These are phyloP conservation scores for Fraxinus latifolia DNA, from an alignment of 305 asterid genomes.

Conservation along the genomic window DNA sequence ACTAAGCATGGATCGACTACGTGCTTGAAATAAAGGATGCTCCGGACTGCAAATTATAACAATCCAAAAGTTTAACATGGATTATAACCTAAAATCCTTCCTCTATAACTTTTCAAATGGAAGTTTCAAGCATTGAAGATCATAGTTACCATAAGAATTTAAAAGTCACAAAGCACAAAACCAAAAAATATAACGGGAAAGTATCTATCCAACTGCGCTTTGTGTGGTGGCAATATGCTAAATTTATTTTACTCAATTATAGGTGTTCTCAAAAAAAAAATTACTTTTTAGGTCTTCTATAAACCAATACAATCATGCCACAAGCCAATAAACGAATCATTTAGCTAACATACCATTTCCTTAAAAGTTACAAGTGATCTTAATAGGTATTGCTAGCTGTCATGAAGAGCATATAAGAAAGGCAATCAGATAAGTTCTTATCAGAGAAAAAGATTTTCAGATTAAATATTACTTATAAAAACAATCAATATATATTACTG, in stretches of 20 bases:
- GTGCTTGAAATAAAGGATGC: slow-evolving; percentile 82
- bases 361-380: not conserved
- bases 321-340: not conserved
- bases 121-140: not conserved
- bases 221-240: not conserved
- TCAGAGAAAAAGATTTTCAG: not conserved
- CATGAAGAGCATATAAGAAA: not conserved
- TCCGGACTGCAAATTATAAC: slow-evolving; percentile 67
- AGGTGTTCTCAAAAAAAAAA: not conserved
- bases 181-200: not conserved
- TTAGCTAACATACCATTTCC: not conserved
- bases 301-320: not conserved
- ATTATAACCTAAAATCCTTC: slow-evolving; percentile 8
- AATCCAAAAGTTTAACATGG: slow-evolving; percentile 30
- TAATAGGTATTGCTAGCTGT: not conserved
- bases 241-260: not conserved
- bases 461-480: not conserved
- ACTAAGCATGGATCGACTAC: slow-evolving; percentile 88
- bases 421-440: not conserved
- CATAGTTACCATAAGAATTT: not conserved
- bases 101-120: slow-evolving; percentile 11
- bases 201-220: not conserved
- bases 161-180: not conserved
- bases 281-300: not conserved
- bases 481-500: not conserved